These are phyloP conservation scores for Gonapodya prolifera DNA, from an alignment of 192 early-diverging fungal species.

Conservation along the genomic window DNA sequence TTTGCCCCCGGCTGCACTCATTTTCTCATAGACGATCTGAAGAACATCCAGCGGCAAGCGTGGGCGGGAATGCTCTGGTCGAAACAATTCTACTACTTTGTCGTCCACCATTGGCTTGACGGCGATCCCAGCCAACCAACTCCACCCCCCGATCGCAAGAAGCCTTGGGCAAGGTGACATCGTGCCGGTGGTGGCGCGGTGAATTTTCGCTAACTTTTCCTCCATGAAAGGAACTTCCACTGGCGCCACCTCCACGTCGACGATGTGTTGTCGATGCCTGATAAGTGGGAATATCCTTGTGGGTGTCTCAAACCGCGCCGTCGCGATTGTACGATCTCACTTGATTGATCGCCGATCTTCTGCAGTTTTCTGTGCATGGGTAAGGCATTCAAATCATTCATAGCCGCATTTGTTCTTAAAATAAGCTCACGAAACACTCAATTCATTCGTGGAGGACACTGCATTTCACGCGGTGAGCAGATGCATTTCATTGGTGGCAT, in stretches of 20 bases:
- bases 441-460: too few relatives aligned
- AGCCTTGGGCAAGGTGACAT: conserved; percentile 5
- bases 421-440: too few relatives aligned
- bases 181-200: not conserved
- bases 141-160: conserved; percentile 17
- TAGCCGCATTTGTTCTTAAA: too few relatives aligned
- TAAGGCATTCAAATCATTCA: too few relatives aligned
- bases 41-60: conserved; percentile 17
- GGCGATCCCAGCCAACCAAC: conserved; percentile 15
- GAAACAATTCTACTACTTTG: conserved; percentile 21
- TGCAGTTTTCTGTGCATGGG: conserved; percentile 17
- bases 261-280: conserved; percentile 21
- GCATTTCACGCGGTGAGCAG: conserved; percentile 17
- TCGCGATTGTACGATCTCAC: too few relatives aligned
- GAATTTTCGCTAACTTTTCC: not conserved
- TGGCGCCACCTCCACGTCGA: conserved; percentile 21
- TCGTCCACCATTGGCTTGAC: conserved; percentile 17
- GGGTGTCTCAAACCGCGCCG: not conserved
- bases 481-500: conserved; percentile 1
- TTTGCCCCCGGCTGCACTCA: not conserved
- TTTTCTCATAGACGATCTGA: conserved; percentile 8
- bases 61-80: conserved; percentile 22
- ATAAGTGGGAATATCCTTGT: conserved; percentile 22
- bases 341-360: not conserved
- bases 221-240: not conserved